These are phyloP conservation scores for Candida nanaspora DNA, from an alignment of 805 yeast species.

Conservation along the genomic window DNA sequence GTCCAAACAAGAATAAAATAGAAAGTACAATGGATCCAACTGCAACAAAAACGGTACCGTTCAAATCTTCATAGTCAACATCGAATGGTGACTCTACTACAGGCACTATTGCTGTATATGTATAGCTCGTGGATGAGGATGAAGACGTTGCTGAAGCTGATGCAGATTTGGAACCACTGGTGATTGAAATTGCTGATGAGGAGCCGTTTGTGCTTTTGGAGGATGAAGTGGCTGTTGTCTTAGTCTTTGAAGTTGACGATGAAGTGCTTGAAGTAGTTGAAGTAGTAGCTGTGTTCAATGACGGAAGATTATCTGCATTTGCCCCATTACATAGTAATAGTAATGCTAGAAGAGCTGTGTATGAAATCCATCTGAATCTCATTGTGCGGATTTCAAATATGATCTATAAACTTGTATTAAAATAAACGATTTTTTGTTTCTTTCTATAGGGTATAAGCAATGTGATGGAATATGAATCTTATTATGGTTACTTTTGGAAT, in stretches of 20 bases:
- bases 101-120: slow-evolving; percentile 16
- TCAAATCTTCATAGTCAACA: slow-evolving; percentile 17
- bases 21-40: slow-evolving; percentile 29
- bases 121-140: slow-evolving; percentile 6
- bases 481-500: too few species aligned
- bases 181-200: neutral
- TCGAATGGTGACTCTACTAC: slow-evolving; percentile 26
- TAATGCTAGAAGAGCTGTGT: neutral
- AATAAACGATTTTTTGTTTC: too few species aligned
- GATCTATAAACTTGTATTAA: too few species aligned
- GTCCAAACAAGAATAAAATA: slow-evolving; percentile 13
- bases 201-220: neutral
- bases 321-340: neutral
- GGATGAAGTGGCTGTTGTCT: neutral
- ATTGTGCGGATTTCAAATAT: too few species aligned
- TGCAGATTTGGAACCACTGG: slow-evolving; percentile 1
- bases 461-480: too few species aligned
- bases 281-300: neutral
- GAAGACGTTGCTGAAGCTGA: neutral
- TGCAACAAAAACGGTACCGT: slow-evolving; percentile 36
- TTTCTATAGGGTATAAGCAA: too few species aligned
- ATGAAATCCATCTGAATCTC: neutral
- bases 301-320: neutral
- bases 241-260: neutral
- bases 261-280: neutral